These are phyloP conservation scores for Pueraria montana DNA, from an alignment of 306 rosid genomes.

Conservation along the genomic window DNA sequence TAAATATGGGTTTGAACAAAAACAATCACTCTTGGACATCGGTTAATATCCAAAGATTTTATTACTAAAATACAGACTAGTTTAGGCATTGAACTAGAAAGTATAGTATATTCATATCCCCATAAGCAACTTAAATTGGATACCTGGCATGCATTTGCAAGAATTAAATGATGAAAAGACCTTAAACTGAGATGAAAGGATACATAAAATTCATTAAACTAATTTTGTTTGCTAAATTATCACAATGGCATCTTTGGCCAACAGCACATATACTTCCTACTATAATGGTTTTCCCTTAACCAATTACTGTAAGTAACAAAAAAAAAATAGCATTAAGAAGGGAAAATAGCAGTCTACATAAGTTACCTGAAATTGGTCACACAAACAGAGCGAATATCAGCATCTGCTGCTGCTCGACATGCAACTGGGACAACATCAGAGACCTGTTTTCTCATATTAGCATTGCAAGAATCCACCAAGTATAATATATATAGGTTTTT, in stretches of 20 bases:
- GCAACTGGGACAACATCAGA: constrained; percentile 99
- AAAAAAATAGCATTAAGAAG: neutral
- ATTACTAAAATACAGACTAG: constrained; percentile 16
- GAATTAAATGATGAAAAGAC: constrained; percentile 4
- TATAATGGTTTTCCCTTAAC: constrained; percentile 12
- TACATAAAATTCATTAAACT: constrained; percentile 5
- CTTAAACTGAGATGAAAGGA: constrained; percentile 7
- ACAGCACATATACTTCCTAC: neutral
- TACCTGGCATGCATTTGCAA: constrained; percentile 25
- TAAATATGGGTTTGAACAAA: constrained; percentile 27
- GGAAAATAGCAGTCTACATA: neutral
- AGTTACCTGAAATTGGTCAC: constrained; percentile 92
- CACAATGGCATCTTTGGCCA: constrained; percentile 5
- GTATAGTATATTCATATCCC: constrained; percentile 5
- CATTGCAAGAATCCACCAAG: constrained; percentile 38
- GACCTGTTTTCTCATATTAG: constrained; percentile 64
- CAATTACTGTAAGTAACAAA: constrained; percentile 10
- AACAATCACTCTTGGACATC: constrained; percentile 17
- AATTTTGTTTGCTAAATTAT: constrained; percentile 9
- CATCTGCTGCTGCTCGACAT: constrained; percentile 97
- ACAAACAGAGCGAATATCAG: constrained; percentile 97
- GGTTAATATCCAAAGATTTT: constrained; percentile 15
- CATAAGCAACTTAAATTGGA: constrained; percentile 19
- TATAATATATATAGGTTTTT: neutral
- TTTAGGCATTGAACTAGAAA: constrained; percentile 18